phyloP scores from a whole-genome alignment of 805 yeast genomes.

The Kodamaea hsintzibuensis region DNA sequence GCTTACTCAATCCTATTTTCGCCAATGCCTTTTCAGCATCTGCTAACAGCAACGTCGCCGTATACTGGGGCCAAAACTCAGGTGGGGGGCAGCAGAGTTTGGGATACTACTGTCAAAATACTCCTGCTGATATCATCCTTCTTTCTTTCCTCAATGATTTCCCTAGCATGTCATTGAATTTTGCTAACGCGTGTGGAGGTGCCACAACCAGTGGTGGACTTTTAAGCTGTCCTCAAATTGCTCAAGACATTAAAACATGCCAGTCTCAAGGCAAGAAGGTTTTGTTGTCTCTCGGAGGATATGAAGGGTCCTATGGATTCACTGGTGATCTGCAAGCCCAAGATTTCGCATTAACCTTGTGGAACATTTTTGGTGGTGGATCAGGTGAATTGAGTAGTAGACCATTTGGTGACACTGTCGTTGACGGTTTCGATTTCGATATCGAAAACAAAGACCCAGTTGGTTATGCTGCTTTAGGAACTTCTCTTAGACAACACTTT shows the following conservation, averaged over 20 bases:
- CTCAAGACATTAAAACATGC: conserved; percentile 69
- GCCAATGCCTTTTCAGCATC: conserved; percentile 13
- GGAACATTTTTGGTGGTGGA: conserved; percentile 27
- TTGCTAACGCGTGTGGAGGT: conserved; percentile 18
- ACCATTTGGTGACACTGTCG: conserved; percentile 70
- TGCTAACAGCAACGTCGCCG: conserved; percentile 15
- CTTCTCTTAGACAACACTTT: conserved; percentile 24
- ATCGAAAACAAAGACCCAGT: conserved; percentile 57
- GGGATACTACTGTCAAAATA: conserved; percentile 14
- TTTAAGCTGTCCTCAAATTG: conserved; percentile 32
- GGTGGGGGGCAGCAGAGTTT: conserved; percentile 14
- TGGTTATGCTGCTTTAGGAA: conserved; percentile 66
- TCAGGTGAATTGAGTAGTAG: conserved; percentile 25
- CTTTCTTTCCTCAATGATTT: conserved; percentile 15
- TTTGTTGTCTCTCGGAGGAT: conserved; percentile 67
- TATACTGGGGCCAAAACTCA: conserved; percentile 21
- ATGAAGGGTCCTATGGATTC: conserved; percentile 42
- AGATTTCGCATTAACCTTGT: conserved; percentile 30
- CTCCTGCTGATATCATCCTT: conserved; percentile 14
- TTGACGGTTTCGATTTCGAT: conserved; percentile 86
- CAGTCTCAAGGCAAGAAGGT: conserved; percentile 79
- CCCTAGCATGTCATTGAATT: conserved; percentile 14
- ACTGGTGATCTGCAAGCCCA: conserved; percentile 28
- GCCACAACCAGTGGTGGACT: conserved; percentile 14
- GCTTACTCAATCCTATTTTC: conserved; percentile 9